These are phyloP conservation scores for Fraxinus nigra DNA, from an alignment of 305 asterid species.

Conservation along the genomic window DNA sequence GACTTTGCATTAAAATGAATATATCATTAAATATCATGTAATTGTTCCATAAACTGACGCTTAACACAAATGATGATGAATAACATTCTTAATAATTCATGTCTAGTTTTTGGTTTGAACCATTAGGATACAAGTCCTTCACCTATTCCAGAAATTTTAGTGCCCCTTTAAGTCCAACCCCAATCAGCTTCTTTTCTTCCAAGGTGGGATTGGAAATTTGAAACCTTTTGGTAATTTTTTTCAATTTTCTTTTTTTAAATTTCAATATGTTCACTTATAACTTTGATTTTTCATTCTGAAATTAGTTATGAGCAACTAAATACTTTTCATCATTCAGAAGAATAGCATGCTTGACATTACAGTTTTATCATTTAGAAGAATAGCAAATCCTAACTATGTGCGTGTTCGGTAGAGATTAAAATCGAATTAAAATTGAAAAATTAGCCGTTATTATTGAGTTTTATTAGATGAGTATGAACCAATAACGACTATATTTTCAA, in stretches of 20 bases:
- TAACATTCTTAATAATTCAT: neutral
- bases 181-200: neutral
- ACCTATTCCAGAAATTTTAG: neutral
- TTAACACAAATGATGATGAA: neutral
- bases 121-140: neutral
- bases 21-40: no score
- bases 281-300: neutral
- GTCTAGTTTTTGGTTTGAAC: neutral
- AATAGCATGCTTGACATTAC: no score
- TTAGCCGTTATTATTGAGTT: no score
- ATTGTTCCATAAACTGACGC: no score
- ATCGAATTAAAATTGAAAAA: no score
- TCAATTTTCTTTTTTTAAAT: no score
- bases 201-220: neutral
- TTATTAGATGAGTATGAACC: no score
- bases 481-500: no score
- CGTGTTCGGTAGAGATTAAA: no score
- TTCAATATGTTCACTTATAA: neutral
- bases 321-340: neutral
- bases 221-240: no score
- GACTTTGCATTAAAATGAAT: no score
- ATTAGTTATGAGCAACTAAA: neutral
- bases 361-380: neutral
- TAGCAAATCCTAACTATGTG: no score
- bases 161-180: neutral